A percentile compares a stretch with the other conserved stretches of the same genome.
Evolutionary conservation across 345 rosid genomes (phyloP).

Genomic region (Brassica carinata): DNA sequence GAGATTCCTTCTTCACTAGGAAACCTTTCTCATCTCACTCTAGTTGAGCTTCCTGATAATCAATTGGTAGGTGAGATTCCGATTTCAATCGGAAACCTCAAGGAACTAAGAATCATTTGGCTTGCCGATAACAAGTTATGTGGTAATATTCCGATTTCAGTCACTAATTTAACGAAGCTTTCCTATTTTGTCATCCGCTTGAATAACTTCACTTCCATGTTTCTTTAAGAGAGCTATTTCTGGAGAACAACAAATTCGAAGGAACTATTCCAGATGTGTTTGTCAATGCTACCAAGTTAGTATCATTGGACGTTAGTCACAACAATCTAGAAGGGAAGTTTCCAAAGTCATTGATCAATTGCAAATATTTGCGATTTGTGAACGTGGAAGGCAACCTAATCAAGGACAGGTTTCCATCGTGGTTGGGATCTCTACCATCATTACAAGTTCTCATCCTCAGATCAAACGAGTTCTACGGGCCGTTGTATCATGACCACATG

Average conservation of each 20-base stretch:
- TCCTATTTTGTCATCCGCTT: neutral
- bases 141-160: neutral
- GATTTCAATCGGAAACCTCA: neutral
- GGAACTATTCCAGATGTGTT: conserved; percentile 26
- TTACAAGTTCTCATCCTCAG: conserved; percentile 32
- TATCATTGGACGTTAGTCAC: neutral
- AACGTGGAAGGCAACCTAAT: conserved; percentile 48
- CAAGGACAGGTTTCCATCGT: neutral
- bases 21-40: neutral
- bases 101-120: neutral
- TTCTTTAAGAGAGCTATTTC: neutral
- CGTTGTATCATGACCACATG: conserved; percentile 3
- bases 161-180: neutral
- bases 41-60: too few species aligned
- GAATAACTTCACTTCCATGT: neutral
- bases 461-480: conserved; percentile 46
- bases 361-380: conserved; percentile 34
- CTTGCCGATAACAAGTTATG: neutral
- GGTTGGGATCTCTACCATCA: neutral
- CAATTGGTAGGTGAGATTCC: neutral
- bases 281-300: neutral
- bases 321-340: conserved; percentile 40
- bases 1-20: neutral
- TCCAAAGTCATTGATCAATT: conserved; percentile 17
- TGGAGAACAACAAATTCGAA: neutral